phyloP scores from a whole-genome alignment of 495 filamentous ascomycete species.

The Pyronema omphalodes region DNA sequence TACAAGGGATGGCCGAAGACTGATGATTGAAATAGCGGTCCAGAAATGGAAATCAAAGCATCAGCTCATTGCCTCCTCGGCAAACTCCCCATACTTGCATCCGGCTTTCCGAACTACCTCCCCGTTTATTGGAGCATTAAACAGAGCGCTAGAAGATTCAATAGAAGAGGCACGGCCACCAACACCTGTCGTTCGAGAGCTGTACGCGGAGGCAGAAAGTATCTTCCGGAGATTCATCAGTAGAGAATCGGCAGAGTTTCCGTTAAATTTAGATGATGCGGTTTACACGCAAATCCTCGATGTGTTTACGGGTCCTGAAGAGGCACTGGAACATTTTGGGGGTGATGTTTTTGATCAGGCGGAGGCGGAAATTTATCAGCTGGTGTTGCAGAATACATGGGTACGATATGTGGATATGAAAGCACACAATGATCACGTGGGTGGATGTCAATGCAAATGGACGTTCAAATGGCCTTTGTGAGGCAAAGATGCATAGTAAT shows the following conservation, averaged over 20 bases:
- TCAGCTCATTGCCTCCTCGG: not conserved
- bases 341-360: constrained; percentile 16
- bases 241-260: constrained; percentile 15
- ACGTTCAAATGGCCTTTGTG: not conserved
- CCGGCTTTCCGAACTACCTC: no score
- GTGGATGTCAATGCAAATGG: not conserved
- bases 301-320: constrained; percentile 10
- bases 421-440: not conserved
- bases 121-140: not conserved
- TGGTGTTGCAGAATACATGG: constrained; percentile 23
- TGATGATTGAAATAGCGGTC: not conserved
- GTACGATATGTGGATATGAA: constrained; percentile 13
- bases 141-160: not conserved
- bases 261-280: constrained; percentile 10
- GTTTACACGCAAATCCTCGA: constrained; percentile 13
- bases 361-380: constrained; percentile 16
- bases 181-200: not conserved
- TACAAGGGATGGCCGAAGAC: not conserved
- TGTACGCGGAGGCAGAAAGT: constrained; percentile 15
- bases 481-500: no score
- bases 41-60: constrained; percentile 7
- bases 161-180: constrained; percentile 1
- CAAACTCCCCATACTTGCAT: no score
- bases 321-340: constrained; percentile 1
- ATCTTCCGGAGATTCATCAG: constrained; percentile 16